Conservation (phyloP, 345 rosid genomes). For the Crucihimalaya himalaica region DNA sequence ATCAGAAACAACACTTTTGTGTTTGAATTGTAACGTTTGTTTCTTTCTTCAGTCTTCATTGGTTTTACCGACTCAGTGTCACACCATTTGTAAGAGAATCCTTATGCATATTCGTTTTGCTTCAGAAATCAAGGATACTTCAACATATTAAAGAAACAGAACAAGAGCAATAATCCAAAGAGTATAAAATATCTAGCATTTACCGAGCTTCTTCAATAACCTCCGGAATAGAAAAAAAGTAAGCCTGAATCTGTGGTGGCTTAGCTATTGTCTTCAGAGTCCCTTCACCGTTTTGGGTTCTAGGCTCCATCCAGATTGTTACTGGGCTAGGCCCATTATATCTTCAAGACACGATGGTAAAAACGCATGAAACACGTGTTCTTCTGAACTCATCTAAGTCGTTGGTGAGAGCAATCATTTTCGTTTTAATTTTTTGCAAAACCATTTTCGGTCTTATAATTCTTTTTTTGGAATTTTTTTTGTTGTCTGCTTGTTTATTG, state of each 20-base stretch:
- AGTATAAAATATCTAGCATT: background rate
- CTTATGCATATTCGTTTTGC: background rate
- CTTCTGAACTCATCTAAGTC: background rate
- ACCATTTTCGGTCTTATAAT: background rate
- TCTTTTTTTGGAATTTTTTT: too few relatives aligned
- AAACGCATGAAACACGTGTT: conserved; percentile 3
- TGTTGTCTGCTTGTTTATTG: too few relatives aligned
- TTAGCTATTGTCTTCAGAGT: background rate
- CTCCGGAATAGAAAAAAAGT: background rate
- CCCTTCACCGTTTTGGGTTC: background rate
- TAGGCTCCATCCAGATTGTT: background rate
- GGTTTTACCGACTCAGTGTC: background rate
- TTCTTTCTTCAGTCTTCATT: background rate
- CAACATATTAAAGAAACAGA: background rate
- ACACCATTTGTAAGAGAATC: background rate
- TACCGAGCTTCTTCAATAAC: background rate
- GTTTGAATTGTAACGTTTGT: background rate
- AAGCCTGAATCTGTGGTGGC: background rate
- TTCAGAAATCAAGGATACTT: background rate
- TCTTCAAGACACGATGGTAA: background rate
- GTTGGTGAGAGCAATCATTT: background rate
- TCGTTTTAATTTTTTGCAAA: background rate
- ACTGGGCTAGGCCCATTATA: background rate
- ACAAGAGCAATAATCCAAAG: background rate
- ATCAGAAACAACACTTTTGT: background rate